Evolutionary conservation across 768 basidiomycete species (phyloP).

Genomic region (Podaxis sp.): DNA sequence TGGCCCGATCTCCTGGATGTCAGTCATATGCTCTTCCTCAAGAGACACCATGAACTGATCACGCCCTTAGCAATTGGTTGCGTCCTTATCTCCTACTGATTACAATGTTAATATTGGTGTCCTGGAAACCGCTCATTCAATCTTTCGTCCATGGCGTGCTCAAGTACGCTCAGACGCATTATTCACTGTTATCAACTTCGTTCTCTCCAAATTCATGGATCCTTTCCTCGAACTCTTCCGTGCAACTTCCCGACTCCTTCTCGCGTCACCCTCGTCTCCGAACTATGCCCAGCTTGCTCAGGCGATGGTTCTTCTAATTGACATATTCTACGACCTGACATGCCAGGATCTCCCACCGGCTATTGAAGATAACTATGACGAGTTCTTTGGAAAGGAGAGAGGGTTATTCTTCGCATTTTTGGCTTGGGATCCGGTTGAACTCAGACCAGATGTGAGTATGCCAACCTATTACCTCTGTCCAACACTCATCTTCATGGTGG

Average conservation of each 20-base stretch:
- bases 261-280: constrained; percentile 39
- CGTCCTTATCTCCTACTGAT: constrained; percentile 75
- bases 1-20: constrained; percentile 94
- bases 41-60: background rate
- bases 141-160: constrained; percentile 92
- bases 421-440: constrained; percentile 70
- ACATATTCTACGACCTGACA: constrained; percentile 92
- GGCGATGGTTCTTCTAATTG: constrained; percentile 73
- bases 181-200: constrained; percentile 89
- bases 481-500: constrained; percentile 15
- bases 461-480: background rate
- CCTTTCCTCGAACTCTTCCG: constrained; percentile 87
- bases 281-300: constrained; percentile 61
- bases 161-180: constrained; percentile 86
- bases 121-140: constrained; percentile 92
- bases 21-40: constrained; percentile 31
- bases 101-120: constrained; percentile 89
- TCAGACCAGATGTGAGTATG: constrained; percentile 66
- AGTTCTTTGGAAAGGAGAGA: constrained; percentile 71
- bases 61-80: constrained; percentile 76
- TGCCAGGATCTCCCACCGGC: constrained; percentile 94
- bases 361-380: constrained; percentile 83
- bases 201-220: constrained; percentile 76
- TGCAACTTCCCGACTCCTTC: constrained; percentile 54
- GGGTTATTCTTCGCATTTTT: constrained; percentile 84